These are phyloP conservation scores for Thalassiosira hispida DNA, from an alignment of 352 stramenopile genomes.

Conservation along the genomic window DNA sequence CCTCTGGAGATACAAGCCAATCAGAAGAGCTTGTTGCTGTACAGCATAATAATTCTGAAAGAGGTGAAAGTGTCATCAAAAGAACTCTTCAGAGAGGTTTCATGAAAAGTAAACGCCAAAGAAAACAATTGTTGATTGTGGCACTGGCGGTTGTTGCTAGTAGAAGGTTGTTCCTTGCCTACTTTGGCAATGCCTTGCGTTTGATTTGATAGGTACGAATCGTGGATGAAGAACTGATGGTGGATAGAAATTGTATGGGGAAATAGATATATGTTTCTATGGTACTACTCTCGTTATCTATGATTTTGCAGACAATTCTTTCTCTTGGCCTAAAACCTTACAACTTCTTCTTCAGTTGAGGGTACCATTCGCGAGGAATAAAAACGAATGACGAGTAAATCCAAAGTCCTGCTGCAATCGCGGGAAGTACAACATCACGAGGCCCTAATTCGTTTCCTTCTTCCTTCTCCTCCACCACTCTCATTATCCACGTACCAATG, in stretches of 20 bases:
- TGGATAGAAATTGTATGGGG: background rate
- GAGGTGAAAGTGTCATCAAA: slow-evolving; percentile 17
- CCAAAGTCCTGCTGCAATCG: slow-evolving; percentile 39
- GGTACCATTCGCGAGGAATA: slow-evolving; percentile 52
- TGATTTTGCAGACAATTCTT: background rate
- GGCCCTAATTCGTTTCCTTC: slow-evolving; percentile 16
- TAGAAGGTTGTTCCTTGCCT: slow-evolving; percentile 44
- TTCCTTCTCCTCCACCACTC: slow-evolving; percentile 32
- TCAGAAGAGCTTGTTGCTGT: slow-evolving; percentile 1
- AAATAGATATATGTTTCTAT: background rate
- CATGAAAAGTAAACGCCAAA: slow-evolving; percentile 19
- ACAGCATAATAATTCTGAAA: slow-evolving; percentile 10
- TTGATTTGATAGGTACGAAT: slow-evolving; percentile 29
- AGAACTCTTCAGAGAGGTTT: slow-evolving; percentile 12
- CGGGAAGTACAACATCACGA: slow-evolving; percentile 43
- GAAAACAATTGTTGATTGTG: slow-evolving; percentile 29
- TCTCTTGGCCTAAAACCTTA: background rate
- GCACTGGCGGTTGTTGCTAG: slow-evolving; percentile 27
- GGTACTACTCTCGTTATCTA: background rate
- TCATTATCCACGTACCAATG: slow-evolving; percentile 43
- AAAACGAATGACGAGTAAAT: slow-evolving; percentile 58
- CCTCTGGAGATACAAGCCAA: background rate
- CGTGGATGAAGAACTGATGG: background rate
- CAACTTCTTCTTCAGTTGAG: slow-evolving; percentile 33
- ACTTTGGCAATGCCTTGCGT: slow-evolving; percentile 37